Evolutionary conservation across 805 yeast genomes (phyloP).

Genomic region (Pichia phayaonensis): DNA sequence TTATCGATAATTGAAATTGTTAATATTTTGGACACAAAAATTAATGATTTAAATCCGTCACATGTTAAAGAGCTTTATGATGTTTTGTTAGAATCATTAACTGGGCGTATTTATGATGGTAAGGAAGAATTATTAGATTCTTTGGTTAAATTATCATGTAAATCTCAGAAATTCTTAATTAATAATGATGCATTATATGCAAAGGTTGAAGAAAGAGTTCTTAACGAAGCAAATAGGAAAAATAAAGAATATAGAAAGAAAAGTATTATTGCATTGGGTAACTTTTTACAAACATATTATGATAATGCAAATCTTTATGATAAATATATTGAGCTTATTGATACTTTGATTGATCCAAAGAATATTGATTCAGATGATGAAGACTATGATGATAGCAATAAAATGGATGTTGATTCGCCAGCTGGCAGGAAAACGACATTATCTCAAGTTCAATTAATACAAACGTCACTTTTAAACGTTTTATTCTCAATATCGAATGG

Average conservation of each 20-base stretch:
- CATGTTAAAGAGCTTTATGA: conserved; percentile 35
- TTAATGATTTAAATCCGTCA: conserved; percentile 13
- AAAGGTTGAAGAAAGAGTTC: conserved; percentile 37
- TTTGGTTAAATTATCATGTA: conserved; percentile 48
- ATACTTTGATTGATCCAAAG: conserved; percentile 11
- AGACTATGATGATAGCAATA: conserved; percentile 28
- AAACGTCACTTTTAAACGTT: background rate
- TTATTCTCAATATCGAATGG: conserved; percentile 2
- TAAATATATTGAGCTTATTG: conserved; percentile 31
- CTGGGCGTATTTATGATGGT: conserved; percentile 84
- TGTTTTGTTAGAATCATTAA: conserved; percentile 49
- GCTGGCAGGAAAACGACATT: background rate
- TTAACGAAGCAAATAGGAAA: conserved; percentile 56
- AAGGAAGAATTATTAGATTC: conserved; percentile 73
- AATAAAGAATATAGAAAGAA: conserved; percentile 57
- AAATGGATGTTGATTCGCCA: conserved; percentile 17
- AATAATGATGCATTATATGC: conserved; percentile 27
- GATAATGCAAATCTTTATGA: conserved; percentile 27
- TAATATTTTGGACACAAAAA: conserved; percentile 32
- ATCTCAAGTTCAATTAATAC: background rate
- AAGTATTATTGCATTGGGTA: conserved; percentile 47
- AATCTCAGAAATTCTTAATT: conserved; percentile 33
- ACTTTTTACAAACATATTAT: conserved; percentile 30
- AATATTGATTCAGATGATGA: conserved; percentile 28
- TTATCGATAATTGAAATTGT: conserved; percentile 55